Base-by-base conservation (phyloP, 176 grass and related monocot species). In the Phoenix dactylifera region DNA sequence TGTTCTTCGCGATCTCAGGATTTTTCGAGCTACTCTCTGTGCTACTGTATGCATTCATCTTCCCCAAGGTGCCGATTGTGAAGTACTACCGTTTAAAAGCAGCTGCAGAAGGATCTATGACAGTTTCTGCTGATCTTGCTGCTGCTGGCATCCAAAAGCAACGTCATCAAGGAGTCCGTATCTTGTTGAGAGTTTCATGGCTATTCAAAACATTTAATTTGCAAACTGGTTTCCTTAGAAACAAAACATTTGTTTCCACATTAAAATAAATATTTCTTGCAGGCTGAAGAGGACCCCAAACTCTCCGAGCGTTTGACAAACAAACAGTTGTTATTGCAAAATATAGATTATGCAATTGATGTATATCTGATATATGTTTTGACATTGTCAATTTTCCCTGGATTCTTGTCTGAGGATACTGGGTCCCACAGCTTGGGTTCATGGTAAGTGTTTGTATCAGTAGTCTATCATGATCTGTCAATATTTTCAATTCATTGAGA, bases 351-450 rank as follows among this genome's bases (percentile, higher is more conserved):
- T 61, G 80, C 70, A 7, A 23, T 82, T 16, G 84, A 77, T 20
- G 6, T 84, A 28, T 88, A 79, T 68, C 64, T 85, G 55, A 76
- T 87, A 49, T 85, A 85, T 62, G 57, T 77, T 24, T 60, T 94
- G 66, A 87, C 77, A 6, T 5, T 94, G 20, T 87, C 89, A 15
- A 94, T 94, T 68, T 87, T 94, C 53, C 89, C 84, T 1, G 89
- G 93, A 17, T 97, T 97, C 66, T 73, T 97, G 72, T 88, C 93
- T 16, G 93, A 97, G 67, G 93, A 97, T 57, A 88, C 93, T 5
- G 93, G 93, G 3, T 76, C 80, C 39, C 89, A 94, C 67, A 85
- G 84, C 66, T 80, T 97, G 22, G 84, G 93, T 22, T 68, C 83
- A 51, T 87, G 83, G 80, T 93, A 51, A 64, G 72, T 44, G 10